Evolutionary conservation across 306 rosid genomes (phyloP).

Genomic region (Spatholobus suberectus): DNA sequence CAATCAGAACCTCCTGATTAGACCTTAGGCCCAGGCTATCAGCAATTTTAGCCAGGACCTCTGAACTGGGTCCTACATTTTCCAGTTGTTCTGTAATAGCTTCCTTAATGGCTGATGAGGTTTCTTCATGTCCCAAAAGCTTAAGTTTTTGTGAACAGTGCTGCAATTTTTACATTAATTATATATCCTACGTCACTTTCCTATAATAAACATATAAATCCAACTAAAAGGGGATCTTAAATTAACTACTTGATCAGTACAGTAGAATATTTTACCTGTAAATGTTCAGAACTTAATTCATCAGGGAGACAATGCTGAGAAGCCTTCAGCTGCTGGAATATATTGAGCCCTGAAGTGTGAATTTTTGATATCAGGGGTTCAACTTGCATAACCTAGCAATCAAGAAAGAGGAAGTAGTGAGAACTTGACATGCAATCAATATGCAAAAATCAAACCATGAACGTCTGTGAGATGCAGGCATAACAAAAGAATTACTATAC

Average conservation of each 20-base stretch:
- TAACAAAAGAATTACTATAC: constrained; percentile 20
- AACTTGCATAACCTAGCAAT: constrained; percentile 73
- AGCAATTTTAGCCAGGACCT: constrained; percentile 65
- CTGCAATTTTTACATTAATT: constrained; percentile 59
- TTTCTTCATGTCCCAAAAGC: constrained; percentile 68
- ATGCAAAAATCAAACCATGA: constrained; percentile 26
- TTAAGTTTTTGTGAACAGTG: constrained; percentile 70
- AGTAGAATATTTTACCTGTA: constrained; percentile 63
- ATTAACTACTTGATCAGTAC: constrained; percentile 5
- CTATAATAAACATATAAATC: constrained; percentile 29
- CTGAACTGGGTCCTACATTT: constrained; percentile 68
- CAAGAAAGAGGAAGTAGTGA: constrained; percentile 47
- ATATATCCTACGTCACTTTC: constrained; percentile 34
- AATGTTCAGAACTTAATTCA: constrained; percentile 63
- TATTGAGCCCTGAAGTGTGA: constrained; percentile 53
- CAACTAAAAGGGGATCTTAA: constrained; percentile 3
- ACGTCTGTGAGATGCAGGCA: constrained; percentile 32
- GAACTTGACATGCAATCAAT: constrained; percentile 19
- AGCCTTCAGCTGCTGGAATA: constrained; percentile 69
- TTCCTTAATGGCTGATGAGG: constrained; percentile 61
- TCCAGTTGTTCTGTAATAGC: constrained; percentile 65
- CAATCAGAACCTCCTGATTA: constrained; percentile 86
- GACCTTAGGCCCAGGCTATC: constrained; percentile 70
- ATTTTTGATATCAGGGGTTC: constrained; percentile 70
- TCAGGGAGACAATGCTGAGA: constrained; percentile 56